Percentiles rank a stretch among this genome's conserved stretches.
phyloP scores from a whole-genome alignment of 176 grass and related monocot species.

The Avena sativa region DNA sequence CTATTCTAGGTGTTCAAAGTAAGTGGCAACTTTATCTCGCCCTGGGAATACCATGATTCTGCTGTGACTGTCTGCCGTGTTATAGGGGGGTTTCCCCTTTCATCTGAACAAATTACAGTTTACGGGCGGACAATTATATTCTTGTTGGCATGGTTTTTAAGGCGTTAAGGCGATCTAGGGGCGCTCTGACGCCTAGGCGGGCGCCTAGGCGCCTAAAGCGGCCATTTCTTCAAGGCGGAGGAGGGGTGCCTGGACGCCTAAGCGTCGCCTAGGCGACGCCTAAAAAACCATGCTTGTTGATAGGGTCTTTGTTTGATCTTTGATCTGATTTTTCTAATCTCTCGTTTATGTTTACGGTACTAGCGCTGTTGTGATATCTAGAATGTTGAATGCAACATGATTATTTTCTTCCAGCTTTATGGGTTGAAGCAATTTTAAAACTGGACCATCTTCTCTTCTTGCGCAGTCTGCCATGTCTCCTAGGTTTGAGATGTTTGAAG shows the following conservation, averaged over 20 bases:
- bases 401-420: slow-evolving; percentile 41
- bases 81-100: not conserved
- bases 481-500: slow-evolving; percentile 82
- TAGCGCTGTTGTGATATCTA: not conserved
- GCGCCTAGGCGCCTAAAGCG: too few species aligned
- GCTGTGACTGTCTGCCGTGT: not conserved
- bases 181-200: too few species aligned
- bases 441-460: slow-evolving; percentile 43
- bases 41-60: not conserved
- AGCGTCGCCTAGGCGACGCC: too few species aligned
- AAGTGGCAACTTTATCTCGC: not conserved
- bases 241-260: too few species aligned
- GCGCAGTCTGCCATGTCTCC: slow-evolving; percentile 79
- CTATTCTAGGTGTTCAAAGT: not conserved
- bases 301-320: not conserved
- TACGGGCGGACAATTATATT: not conserved
- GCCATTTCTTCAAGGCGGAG: too few species aligned
- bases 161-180: too few species aligned
- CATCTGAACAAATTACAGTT: not conserved
- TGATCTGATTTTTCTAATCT: slow-evolving; percentile 12
- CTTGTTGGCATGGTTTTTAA: not conserved
- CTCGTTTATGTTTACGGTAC: not conserved
- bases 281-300: too few species aligned
- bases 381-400: slow-evolving; percentile 29
- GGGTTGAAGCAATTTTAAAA: slow-evolving; percentile 43